These are phyloP conservation scores for Lentinula sp. DNA, from an alignment of 768 basidiomycete genomes.

Conservation along the genomic window DNA sequence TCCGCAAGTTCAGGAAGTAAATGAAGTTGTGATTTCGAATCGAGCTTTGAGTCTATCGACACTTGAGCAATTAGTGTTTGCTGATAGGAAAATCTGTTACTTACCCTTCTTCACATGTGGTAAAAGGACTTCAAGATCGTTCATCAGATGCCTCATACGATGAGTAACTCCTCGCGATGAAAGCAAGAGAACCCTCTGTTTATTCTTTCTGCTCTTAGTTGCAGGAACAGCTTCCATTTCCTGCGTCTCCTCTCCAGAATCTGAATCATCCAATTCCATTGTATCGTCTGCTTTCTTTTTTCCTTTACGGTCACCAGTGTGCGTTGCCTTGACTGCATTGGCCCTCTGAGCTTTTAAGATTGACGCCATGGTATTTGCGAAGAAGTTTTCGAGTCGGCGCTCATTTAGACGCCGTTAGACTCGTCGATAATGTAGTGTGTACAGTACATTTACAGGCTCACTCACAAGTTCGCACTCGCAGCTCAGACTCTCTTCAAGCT, in stretches of 20 bases:
- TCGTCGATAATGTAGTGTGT: too few relatives aligned
- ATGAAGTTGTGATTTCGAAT: conserved; percentile 90
- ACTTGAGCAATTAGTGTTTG: not conserved
- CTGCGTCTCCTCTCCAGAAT: conserved; percentile 21
- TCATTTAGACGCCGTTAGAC: not conserved
- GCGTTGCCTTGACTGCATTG: conserved; percentile 40
- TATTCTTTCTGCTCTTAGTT: conserved; percentile 70
- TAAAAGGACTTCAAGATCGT: conserved; percentile 81
- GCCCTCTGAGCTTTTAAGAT: conserved; percentile 55
- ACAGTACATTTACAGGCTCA: too few relatives aligned
- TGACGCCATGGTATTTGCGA: conserved; percentile 46
- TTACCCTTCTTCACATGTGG: conserved; percentile 97
- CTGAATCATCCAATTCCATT: conserved; percentile 5
- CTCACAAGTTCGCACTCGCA: too few relatives aligned
- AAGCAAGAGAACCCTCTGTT: conserved; percentile 90
- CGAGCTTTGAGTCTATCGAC: conserved; percentile 84
- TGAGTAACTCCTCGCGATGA: conserved; percentile 93
- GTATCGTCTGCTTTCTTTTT: conserved; percentile 60
- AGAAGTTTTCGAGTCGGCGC: not conserved
- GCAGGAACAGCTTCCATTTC: conserved; percentile 32
- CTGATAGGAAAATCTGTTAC: conserved; percentile 13
- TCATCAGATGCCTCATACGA: conserved; percentile 96
- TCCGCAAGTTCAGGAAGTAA: conserved; percentile 95
- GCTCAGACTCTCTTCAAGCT: too few relatives aligned
- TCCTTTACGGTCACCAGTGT: conserved; percentile 36